Evolutionary conservation across 345 rosid genomes (phyloP), one percentile per base, ranked within the genome.

Genomic region (Gossypium stocksii): DNA sequence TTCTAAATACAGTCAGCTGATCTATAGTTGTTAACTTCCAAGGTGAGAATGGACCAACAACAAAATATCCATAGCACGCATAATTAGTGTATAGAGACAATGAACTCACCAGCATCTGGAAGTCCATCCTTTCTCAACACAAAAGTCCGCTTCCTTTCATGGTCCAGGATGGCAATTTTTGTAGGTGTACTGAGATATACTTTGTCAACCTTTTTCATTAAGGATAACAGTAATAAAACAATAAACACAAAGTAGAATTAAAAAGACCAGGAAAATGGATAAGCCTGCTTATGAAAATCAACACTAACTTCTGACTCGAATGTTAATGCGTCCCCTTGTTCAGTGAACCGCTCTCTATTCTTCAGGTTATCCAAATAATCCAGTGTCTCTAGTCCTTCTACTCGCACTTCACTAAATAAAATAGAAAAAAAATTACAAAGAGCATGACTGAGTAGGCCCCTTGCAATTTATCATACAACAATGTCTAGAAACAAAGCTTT

Each of bases 321-420:
- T 71, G 97, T 90, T 25, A 91, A 54, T 3, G 98, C 86, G 19
- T 92, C 89, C 60, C 95, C 97, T 86, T 92, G 97, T 83, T 94
- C 98, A 0, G 97, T 94, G 82, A 94, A 89, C 66, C 97, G 95
- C 78, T 92, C 85, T 49, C 59, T 73, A 43, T 48, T 61, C 76
- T 81, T 38, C 4, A 94, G 82, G 80, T 92, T 92, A 81, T 94
- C 97, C 3, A 94, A 89, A 81, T 92, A 94, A 72, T 94, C 98
- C 69, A 92, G 88, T 68, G 98, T 94, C 86, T 94, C 98, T 77
- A 94, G 74, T 63, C 98, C 97, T 81, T 94, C 98, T 23, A 94
- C 84, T 48, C 98, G 83, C 80, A 94, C 98, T 88, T 94, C 98
- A 83, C 97, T 94, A 22, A 68, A 78, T 17, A 45, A 80, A 57